Conservation (phyloP, 2,329 filamentous ascomycete species). For the Colletotrichum spinosum region DNA sequence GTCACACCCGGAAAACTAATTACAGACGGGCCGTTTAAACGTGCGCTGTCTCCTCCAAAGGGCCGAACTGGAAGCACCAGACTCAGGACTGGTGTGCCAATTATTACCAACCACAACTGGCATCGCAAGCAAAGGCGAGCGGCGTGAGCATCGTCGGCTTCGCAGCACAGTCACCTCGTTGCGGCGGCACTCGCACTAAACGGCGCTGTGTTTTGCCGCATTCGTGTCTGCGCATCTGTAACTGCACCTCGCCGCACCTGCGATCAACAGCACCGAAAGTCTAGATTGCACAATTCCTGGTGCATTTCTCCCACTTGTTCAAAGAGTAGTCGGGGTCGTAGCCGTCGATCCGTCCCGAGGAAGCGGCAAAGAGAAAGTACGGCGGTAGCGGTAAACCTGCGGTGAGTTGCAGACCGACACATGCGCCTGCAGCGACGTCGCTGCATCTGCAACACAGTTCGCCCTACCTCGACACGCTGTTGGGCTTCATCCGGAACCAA, state of each 20-base stretch:
- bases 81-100: conserved; percentile 8
- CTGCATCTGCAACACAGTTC: neutral
- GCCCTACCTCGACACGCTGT: conserved; percentile 18
- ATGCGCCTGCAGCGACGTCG: conserved; percentile 16
- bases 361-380: neutral
- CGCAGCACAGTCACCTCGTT: neutral
- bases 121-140: neutral
- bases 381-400: conserved; percentile 21
- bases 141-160: conserved; percentile 4
- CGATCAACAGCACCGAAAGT: neutral
- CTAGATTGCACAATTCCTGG: neutral
- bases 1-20: conserved; percentile 36
- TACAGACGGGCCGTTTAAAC: conserved; percentile 38
- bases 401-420: conserved; percentile 20
- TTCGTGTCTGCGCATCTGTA: neutral
- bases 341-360: conserved; percentile 20
- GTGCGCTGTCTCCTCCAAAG: conserved; percentile 35
- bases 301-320: conserved; percentile 1
- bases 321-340: neutral
- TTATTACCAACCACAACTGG: conserved; percentile 1
- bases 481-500: conserved; percentile 8
- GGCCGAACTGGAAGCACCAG: conserved; percentile 22
- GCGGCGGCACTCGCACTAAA: conserved; percentile 1
- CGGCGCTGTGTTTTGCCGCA: neutral
- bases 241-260: conserved; percentile 11